phyloP scores from a whole-genome alignment of 306 rosid genomes.

The Cicer judaicum region DNA sequence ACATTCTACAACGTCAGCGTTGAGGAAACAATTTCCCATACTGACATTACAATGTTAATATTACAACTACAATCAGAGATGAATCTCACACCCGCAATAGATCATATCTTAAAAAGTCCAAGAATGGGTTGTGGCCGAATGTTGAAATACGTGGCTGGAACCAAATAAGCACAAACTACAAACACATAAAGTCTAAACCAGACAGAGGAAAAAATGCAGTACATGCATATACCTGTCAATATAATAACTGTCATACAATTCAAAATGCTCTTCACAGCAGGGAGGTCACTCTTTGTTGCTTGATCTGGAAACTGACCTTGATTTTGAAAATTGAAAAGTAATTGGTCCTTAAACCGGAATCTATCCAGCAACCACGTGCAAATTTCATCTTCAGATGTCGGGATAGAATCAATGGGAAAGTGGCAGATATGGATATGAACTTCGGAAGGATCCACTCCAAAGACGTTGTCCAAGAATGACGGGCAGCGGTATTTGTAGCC shows the following conservation, averaged over 20 bases:
- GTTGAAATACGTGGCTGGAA: conserved; percentile 63
- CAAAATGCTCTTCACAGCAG: conserved; percentile 55
- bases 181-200: conserved; percentile 71
- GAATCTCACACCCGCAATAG: conserved; percentile 20
- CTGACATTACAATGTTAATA: conserved; percentile 18
- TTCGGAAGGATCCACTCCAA: conserved; percentile 77
- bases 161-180: conserved; percentile 64
- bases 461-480: conserved; percentile 75
- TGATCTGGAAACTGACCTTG: conserved; percentile 70
- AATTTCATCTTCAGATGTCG: conserved; percentile 60
- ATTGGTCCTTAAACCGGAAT: conserved; percentile 64
- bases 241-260: conserved; percentile 52
- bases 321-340: conserved; percentile 64
- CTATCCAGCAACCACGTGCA: conserved; percentile 59
- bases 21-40: neutral
- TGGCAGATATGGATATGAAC: conserved; percentile 71
- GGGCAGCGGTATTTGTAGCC: conserved; percentile 75
- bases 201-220: conserved; percentile 52
- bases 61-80: conserved; percentile 36
- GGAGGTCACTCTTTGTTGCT: conserved; percentile 61
- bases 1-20: neutral
- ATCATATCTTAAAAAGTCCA: conserved; percentile 46
- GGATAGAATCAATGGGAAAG: conserved; percentile 56
- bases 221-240: conserved; percentile 52
- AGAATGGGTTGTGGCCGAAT: conserved; percentile 61